A percentile compares a stretch with the other conserved stretches of the same genome.
phyloP scores from a whole-genome alignment of 2,329 filamentous ascomycete species.

The Fusarium sp. region DNA sequence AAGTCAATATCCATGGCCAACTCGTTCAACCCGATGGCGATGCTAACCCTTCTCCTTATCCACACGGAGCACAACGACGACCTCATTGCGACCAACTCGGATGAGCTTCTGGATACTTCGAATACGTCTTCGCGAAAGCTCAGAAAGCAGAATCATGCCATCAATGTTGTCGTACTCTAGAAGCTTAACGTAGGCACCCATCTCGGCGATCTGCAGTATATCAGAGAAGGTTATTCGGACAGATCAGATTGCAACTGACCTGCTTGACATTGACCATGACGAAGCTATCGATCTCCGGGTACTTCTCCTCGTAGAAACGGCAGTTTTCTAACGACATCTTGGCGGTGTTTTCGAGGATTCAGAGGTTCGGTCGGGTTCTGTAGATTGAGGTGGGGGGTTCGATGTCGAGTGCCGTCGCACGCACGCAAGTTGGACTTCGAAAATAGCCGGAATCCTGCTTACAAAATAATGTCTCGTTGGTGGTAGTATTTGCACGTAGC shows the following conservation, averaged over 20 bases:
- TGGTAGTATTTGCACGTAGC: conserved; percentile 16
- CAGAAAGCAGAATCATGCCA: conserved; percentile 98
- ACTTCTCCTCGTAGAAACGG: conserved; percentile 98
- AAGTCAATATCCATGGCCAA: conserved; percentile 45
- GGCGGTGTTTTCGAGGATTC: conserved; percentile 60
- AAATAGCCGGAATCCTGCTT: conserved; percentile 29
- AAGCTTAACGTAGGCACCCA: conserved; percentile 99
- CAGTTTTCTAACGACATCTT: conserved; percentile 96
- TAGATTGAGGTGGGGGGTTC: conserved; percentile 52
- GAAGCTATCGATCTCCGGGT: conserved; percentile 95
- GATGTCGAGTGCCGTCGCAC: conserved; percentile 46
- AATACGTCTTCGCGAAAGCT: conserved; percentile 97
- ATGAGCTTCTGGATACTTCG: conserved; percentile 99
- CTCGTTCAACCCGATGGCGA: conserved; percentile 11
- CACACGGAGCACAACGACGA: conserved; percentile 97
- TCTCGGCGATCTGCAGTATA: conserved; percentile 86
- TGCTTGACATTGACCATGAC: conserved; percentile 99
- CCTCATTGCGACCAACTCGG: conserved; percentile 96
- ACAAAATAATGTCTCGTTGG: conserved; percentile 5
- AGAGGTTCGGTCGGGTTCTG: conserved; percentile 44
- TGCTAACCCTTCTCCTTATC: conserved; percentile 95
- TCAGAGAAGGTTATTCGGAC: conserved; percentile 38
- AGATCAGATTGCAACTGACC: conserved; percentile 63
- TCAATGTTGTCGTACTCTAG: conserved; percentile 99
- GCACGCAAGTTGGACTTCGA: conserved; percentile 39